A percentile compares a stretch with the other conserved stretches of the same genome.
These are phyloP conservation scores for Aureobasidium mangrovei DNA, from an alignment of 2,329 filamentous ascomycete genomes.

Conservation along the genomic window DNA sequence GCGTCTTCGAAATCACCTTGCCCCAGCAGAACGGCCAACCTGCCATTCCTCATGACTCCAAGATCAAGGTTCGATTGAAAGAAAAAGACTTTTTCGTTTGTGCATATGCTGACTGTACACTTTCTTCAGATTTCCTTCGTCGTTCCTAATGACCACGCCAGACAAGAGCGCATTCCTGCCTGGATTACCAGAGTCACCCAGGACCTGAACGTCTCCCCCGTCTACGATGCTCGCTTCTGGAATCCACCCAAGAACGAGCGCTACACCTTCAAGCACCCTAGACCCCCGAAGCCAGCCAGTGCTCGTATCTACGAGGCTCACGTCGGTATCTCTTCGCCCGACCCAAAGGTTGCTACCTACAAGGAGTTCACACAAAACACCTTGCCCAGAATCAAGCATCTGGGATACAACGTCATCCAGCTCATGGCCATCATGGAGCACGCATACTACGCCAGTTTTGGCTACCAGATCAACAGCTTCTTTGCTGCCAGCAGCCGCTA, in stretches of 20 bases:
- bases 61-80: conserved; percentile 65
- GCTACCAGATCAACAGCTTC: conserved; percentile 98
- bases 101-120: neutral
- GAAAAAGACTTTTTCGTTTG: neutral
- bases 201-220: conserved; percentile 77
- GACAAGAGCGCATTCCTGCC: conserved; percentile 79
- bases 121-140: conserved; percentile 50
- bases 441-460: conserved; percentile 98
- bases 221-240: conserved; percentile 95
- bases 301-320: conserved; percentile 98
- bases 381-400: conserved; percentile 76
- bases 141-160: conserved; percentile 62
- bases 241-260: conserved; percentile 70
- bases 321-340: conserved; percentile 90
- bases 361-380: conserved; percentile 94
- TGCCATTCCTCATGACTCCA: conserved; percentile 85
- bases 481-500: conserved; percentile 96
- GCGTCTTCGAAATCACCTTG: conserved; percentile 76
- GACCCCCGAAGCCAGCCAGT: conserved; percentile 75
- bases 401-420: conserved; percentile 97
- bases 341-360: conserved; percentile 82
- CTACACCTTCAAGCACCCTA: conserved; percentile 76
- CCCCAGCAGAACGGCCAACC: conserved; percentile 65
- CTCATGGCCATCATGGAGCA: conserved; percentile 99
- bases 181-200: conserved; percentile 99